These are phyloP conservation scores for Diaporthe australafricana DNA, from an alignment of 2,329 filamentous ascomycete species.

Conservation along the genomic window DNA sequence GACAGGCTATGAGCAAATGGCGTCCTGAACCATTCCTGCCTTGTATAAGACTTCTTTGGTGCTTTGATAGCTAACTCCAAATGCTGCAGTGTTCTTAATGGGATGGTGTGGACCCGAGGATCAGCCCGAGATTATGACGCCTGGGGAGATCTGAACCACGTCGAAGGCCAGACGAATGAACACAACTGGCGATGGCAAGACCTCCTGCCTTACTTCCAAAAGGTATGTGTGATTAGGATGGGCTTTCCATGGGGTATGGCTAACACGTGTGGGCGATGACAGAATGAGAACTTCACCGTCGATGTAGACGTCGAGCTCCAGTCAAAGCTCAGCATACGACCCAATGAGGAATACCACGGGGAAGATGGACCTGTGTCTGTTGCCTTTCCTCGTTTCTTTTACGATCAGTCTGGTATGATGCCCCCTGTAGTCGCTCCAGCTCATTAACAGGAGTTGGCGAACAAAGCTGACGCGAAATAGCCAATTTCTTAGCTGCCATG, in stretches of 20 bases:
- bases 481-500: constrained; percentile 51
- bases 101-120: constrained; percentile 55
- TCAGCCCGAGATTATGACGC: constrained; percentile 54
- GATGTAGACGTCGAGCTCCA: constrained; percentile 41
- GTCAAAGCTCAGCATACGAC: constrained; percentile 43
- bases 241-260: not conserved
- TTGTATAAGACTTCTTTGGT: too few species aligned
- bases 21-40: too few species aligned
- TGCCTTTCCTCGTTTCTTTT: constrained; percentile 52
- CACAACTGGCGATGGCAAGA: constrained; percentile 54
- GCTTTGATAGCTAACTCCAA: too few species aligned
- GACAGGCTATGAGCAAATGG: too few species aligned
- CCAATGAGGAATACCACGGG: constrained; percentile 47
- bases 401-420: constrained; percentile 52
- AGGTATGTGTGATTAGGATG: constrained; percentile 45
- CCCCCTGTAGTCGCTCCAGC: not conserved
- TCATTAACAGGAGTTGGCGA: not conserved
- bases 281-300: constrained; percentile 52
- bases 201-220: constrained; percentile 61
- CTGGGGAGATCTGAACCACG: constrained; percentile 55
- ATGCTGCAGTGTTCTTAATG: constrained; percentile 56
- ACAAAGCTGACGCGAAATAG: constrained; percentile 42
- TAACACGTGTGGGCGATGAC: not conserved
- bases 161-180: constrained; percentile 38
- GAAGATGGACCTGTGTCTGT: constrained; percentile 51